phyloP scores from a whole-genome alignment of 768 basidiomycete genomes.

The Termitomyces sp. region DNA sequence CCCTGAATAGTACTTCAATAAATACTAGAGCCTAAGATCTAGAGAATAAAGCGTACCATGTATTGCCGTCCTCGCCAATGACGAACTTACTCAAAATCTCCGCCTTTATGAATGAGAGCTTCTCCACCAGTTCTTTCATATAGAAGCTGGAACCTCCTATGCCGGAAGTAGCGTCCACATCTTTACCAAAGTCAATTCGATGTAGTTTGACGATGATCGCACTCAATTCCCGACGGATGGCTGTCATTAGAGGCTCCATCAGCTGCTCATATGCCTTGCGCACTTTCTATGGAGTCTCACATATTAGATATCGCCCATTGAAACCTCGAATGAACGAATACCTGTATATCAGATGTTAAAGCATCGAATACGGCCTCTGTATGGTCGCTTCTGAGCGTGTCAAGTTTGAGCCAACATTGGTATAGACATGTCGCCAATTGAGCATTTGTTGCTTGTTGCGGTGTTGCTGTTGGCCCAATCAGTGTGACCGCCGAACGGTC shows the following conservation, averaged over 20 bases:
- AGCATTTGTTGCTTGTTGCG: slow-evolving; percentile 74
- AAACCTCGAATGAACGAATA: slow-evolving; percentile 23
- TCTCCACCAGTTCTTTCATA: slow-evolving; percentile 90
- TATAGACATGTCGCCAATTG: slow-evolving; percentile 77
- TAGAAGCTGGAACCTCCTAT: slow-evolving; percentile 75
- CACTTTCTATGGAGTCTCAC: slow-evolving; percentile 37
- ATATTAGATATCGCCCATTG: slow-evolving; percentile 4
- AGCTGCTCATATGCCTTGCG: slow-evolving; percentile 47
- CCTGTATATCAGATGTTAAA: slow-evolving; percentile 55
- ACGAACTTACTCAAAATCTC: slow-evolving; percentile 70
- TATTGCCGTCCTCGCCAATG: slow-evolving; percentile 64
- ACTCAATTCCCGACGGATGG: slow-evolving; percentile 77
- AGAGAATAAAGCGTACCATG: slow-evolving; percentile 54
- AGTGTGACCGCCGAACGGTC: slow-evolving; percentile 78
- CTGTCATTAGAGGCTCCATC: slow-evolving; percentile 54
- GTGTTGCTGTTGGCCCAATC: slow-evolving; percentile 70
- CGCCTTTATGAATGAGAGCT: slow-evolving; percentile 72
- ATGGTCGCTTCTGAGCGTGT: slow-evolving; percentile 66
- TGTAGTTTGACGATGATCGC: slow-evolving; percentile 81
- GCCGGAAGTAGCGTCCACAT: slow-evolving; percentile 58
- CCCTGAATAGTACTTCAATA: slow-evolving; percentile 34
- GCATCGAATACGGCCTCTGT: slow-evolving; percentile 49
- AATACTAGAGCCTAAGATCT: background rate
- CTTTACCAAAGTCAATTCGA: slow-evolving; percentile 74
- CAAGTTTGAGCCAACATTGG: slow-evolving; percentile 65